phyloP scores from a whole-genome alignment of 345 rosid species.

The Aquilaria yunnanensis region DNA sequence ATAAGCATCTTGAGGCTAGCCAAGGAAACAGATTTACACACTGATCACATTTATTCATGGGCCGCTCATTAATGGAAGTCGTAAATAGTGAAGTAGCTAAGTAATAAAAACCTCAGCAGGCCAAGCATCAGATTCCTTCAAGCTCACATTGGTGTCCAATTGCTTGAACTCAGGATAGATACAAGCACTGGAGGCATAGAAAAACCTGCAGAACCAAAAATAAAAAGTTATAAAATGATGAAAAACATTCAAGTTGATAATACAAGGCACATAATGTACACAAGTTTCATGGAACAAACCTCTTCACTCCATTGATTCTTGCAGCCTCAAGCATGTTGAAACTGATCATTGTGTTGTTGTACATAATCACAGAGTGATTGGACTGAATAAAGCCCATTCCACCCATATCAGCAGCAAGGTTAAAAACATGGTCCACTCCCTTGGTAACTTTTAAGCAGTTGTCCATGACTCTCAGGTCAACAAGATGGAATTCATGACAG shows the following conservation, averaged over 20 bases:
- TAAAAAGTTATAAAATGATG: slow-evolving; percentile 2
- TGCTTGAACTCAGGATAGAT: slow-evolving; percentile 99
- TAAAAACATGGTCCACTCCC: slow-evolving; percentile 83
- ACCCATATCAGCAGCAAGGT: slow-evolving; percentile 99
- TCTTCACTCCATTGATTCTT: slow-evolving; percentile 83
- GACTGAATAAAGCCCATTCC: slow-evolving; percentile 99
- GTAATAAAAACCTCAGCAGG: slow-evolving; percentile 84
- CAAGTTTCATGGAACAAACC: slow-evolving; percentile 30
- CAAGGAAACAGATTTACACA: background rate
- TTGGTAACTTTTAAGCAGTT: slow-evolving; percentile 82
- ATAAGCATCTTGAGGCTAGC: slow-evolving; percentile 99
- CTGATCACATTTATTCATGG: slow-evolving; percentile 2
- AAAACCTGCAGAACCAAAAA: slow-evolving; percentile 49
- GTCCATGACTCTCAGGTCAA: slow-evolving; percentile 94
- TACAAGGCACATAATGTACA: no score
- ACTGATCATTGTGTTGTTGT: slow-evolving; percentile 98
- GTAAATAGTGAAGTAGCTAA: background rate
- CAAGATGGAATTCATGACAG: slow-evolving; percentile 94
- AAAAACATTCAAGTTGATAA: background rate
- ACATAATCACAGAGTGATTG: slow-evolving; percentile 97
- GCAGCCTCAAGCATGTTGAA: slow-evolving; percentile 97
- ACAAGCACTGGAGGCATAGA: slow-evolving; percentile 99
- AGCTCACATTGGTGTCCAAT: slow-evolving; percentile 94
- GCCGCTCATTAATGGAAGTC: background rate
- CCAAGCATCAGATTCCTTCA: slow-evolving; percentile 99